These are phyloP conservation scores for Monascus ruber DNA, from an alignment of 2,329 filamentous ascomycete genomes.

Conservation along the genomic window DNA sequence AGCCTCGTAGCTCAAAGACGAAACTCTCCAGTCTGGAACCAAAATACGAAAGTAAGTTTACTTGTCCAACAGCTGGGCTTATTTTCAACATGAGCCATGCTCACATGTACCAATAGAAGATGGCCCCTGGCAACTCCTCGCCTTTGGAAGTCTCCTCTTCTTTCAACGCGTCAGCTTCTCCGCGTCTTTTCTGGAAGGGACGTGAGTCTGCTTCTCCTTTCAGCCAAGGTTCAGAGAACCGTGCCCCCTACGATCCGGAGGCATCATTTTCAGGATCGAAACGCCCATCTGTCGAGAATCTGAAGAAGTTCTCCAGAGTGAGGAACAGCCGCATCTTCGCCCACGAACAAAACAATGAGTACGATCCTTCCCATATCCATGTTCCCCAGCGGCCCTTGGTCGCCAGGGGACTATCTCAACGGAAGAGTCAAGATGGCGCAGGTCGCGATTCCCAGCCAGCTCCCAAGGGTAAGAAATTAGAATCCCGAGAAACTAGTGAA, in stretches of 20 bases:
- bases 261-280: constrained; percentile 61
- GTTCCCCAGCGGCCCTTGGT: constrained; percentile 73
- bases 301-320: constrained; percentile 88
- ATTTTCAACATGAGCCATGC: constrained; percentile 2
- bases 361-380: constrained; percentile 69
- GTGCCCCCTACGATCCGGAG: constrained; percentile 45
- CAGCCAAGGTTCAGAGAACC: constrained; percentile 59
- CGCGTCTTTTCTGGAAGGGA: constrained; percentile 82
- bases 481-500: constrained; percentile 12
- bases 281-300: constrained; percentile 84
- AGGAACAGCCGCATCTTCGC: constrained; percentile 98
- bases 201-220: constrained; percentile 57
- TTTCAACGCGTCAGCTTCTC: constrained; percentile 52
- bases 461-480: not conserved
- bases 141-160: constrained; percentile 81
- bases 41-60: constrained; percentile 54
- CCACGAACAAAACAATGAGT: constrained; percentile 82
- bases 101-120: constrained; percentile 47
- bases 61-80: constrained; percentile 1
- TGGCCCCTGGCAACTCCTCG: constrained; percentile 61
- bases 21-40: constrained; percentile 87
- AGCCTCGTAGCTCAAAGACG: constrained; percentile 73
- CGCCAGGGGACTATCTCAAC: constrained; percentile 44
- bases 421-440: constrained; percentile 57
- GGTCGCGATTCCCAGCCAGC: constrained; percentile 43